Percentiles rank a stretch among this genome's conserved stretches.
phyloP scores from a whole-genome alignment of 768 basidiomycete genomes.

The Boletus coccyginus region DNA sequence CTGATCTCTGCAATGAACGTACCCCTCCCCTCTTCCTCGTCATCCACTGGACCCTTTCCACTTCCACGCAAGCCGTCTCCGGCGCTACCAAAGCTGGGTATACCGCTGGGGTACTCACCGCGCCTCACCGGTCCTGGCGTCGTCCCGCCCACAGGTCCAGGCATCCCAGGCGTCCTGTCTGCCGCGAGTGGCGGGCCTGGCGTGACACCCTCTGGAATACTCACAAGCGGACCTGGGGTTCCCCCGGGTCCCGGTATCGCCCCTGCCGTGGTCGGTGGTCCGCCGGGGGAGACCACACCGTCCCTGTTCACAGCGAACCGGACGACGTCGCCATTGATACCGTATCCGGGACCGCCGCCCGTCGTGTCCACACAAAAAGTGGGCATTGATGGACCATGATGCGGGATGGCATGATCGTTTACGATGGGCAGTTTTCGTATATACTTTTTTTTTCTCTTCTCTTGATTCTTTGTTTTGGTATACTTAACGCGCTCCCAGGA shows the following conservation, averaged over 20 bases:
- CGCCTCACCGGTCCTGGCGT: conserved; percentile 31
- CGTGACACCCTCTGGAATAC: conserved; percentile 23
- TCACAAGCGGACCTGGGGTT: conserved; percentile 30
- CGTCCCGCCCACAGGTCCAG: conserved; percentile 26
- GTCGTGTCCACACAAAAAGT: conserved; percentile 18
- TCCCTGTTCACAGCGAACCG: conserved; percentile 14
- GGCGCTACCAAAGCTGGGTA: conserved; percentile 27
- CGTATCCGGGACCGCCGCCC: conserved; percentile 11
- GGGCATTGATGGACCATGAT: conserved; percentile 15
- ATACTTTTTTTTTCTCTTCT: background rate
- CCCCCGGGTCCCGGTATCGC: conserved; percentile 29
- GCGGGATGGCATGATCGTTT: too few species aligned
- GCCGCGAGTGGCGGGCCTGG: conserved; percentile 14
- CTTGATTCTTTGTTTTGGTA: background rate
- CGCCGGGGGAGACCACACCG: conserved; percentile 8
- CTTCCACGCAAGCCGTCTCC: conserved; percentile 27
- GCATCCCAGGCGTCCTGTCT: conserved; percentile 26
- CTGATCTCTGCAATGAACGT: conserved; percentile 16
- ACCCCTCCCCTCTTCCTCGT: conserved; percentile 14
- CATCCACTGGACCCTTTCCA: conserved; percentile 18
- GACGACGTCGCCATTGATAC: conserved; percentile 25
- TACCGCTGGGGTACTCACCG: conserved; percentile 27
- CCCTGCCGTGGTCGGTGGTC: conserved; percentile 12
- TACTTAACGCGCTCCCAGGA: background rate
- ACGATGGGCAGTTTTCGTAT: background rate